Conservation (phyloP, 2,329 filamentous ascomycete genomes). For the Dryadomyces quercus-mongolicae region DNA sequence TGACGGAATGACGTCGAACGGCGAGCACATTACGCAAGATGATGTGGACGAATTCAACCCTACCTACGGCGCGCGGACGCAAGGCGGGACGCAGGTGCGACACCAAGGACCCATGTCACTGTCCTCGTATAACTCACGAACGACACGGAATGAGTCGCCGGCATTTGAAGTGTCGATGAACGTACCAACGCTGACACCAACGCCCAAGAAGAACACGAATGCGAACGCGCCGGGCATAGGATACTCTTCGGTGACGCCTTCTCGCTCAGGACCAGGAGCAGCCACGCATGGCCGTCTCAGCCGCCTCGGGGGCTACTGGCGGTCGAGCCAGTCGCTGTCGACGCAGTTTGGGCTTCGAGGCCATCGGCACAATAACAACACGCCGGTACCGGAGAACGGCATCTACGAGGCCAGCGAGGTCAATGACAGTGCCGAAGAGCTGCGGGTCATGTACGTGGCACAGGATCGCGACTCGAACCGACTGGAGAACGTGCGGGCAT, state of each 20-base stretch:
- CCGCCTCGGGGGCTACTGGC: constrained; percentile 50
- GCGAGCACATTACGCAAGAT: constrained; percentile 43
- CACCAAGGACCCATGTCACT: constrained; percentile 49
- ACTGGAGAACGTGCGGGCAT: constrained; percentile 90
- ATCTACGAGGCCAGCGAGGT: constrained; percentile 45
- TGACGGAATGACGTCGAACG: constrained; percentile 40
- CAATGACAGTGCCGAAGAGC: constrained; percentile 71
- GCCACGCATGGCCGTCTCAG: constrained; percentile 35
- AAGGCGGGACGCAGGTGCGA: constrained; percentile 26
- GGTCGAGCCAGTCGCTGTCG: constrained; percentile 26
- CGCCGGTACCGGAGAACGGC: constrained; percentile 17
- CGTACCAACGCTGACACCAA: constrained; percentile 44
- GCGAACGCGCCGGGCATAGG: constrained; percentile 16
- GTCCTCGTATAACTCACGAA: constrained; percentile 69
- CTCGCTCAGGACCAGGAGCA: constrained; percentile 14
- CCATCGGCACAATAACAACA: constrained; percentile 10
- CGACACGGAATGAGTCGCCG: constrained; percentile 54
- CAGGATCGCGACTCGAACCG: constrained; percentile 66
- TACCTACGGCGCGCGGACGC: constrained; percentile 25
- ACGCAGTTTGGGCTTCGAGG: constrained; percentile 41
- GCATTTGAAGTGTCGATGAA: constrained; percentile 33
- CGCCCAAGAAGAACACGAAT: constrained; percentile 27
- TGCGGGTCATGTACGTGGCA: constrained; percentile 66
- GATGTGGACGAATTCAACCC: constrained; percentile 77
- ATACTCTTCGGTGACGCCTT: constrained; percentile 14